A percentile compares a stretch with the other conserved stretches of the same genome.
These are phyloP conservation scores for Symbiotaphrina buchneri DNA, from an alignment of 495 filamentous ascomycete species.

Conservation along the genomic window DNA sequence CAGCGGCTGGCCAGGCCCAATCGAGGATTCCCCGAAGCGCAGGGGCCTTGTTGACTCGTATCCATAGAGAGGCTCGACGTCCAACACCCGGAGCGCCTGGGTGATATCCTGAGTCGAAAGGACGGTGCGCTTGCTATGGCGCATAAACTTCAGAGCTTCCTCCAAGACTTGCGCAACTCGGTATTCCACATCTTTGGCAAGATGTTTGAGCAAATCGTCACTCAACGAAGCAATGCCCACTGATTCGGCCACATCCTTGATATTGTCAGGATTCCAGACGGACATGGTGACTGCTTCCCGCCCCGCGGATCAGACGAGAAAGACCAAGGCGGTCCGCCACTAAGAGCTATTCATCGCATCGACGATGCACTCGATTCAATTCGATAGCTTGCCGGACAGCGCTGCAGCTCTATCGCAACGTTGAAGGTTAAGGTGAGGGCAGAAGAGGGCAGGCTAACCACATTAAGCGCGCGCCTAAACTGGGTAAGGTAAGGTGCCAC, in stretches of 20 bases:
- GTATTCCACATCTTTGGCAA: slow-evolving; percentile 87
- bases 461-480: too few species aligned
- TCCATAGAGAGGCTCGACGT: slow-evolving; percentile 87
- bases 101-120: slow-evolving; percentile 72
- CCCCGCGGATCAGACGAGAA: background rate
- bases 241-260: slow-evolving; percentile 86
- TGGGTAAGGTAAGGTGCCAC: too few species aligned
- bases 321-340: slow-evolving; percentile 1
- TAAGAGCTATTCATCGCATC: background rate
- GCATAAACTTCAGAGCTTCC: slow-evolving; percentile 90
- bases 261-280: slow-evolving; percentile 91
- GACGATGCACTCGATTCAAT: background rate
- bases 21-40: slow-evolving; percentile 76
- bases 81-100: slow-evolving; percentile 58
- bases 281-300: slow-evolving; percentile 11
- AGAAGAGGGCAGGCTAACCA: background rate
- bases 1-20: slow-evolving; percentile 85
- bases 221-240: slow-evolving; percentile 60
- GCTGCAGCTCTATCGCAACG: background rate
- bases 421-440: background rate
- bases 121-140: slow-evolving; percentile 57
- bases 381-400: background rate
- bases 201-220: slow-evolving; percentile 62
- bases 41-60: slow-evolving; percentile 79
- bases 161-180: slow-evolving; percentile 77